A percentile compares a stretch with the other conserved stretches of the same genome.
phyloP scores from a whole-genome alignment of 2,329 filamentous ascomycete genomes.

The Monilinia laxa region DNA sequence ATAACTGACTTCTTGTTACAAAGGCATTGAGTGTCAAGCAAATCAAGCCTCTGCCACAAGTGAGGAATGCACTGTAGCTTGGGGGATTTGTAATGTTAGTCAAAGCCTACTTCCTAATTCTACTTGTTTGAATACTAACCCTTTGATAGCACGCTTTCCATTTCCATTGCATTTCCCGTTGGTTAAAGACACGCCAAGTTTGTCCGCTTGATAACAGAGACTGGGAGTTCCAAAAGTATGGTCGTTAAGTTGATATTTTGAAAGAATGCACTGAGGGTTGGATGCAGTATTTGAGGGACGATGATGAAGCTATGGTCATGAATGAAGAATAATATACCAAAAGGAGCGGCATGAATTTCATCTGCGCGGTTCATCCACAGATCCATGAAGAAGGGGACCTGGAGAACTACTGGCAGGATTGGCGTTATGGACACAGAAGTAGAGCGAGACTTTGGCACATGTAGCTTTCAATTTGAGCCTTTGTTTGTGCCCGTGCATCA shows the following conservation, averaged over 20 bases:
- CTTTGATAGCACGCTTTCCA: conserved; percentile 86
- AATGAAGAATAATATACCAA: conserved; percentile 19
- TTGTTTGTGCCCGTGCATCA: conserved; percentile 18
- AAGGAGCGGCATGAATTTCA: conserved; percentile 17
- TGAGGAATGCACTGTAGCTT: conserved; percentile 97
- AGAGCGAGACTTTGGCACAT: conserved; percentile 14
- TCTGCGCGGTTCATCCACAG: conserved; percentile 7
- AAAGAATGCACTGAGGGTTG: not conserved
- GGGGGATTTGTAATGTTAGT: conserved; percentile 98
- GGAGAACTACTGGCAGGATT: conserved; percentile 14
- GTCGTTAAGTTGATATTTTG: conserved; percentile 50
- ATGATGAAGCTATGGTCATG: conserved; percentile 10
- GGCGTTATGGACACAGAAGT: conserved; percentile 23
- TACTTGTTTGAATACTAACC: conserved; percentile 19
- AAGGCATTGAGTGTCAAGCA: conserved; percentile 96
- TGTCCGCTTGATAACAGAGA: conserved; percentile 97
- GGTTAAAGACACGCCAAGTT: conserved; percentile 98
- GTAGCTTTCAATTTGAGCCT: conserved; percentile 12
- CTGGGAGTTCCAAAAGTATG: conserved; percentile 99
- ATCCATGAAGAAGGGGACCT: not conserved
- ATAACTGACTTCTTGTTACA: conserved; percentile 23
- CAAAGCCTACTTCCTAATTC: not conserved
- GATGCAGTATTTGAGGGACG: conserved; percentile 4
- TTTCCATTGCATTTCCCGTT: conserved; percentile 98
- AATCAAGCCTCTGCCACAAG: conserved; percentile 97